Conservation (phyloP, 257 asterid species). For the Rauvolfia tetraphylla region DNA sequence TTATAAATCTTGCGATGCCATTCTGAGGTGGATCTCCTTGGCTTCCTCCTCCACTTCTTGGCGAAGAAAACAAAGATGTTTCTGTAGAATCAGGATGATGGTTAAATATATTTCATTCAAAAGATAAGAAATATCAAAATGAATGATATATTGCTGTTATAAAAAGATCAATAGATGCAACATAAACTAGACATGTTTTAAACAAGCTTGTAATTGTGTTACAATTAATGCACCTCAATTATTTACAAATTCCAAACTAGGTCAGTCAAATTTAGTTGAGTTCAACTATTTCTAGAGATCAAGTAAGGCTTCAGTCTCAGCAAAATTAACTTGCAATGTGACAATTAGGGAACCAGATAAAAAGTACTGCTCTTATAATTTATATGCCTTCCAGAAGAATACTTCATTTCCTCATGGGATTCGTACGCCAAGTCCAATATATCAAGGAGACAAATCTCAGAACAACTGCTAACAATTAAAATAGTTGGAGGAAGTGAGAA, state of each 20-base stretch:
- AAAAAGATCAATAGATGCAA: neutral
- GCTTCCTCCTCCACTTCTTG: slow-evolving; percentile 6
- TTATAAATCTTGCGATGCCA: neutral
- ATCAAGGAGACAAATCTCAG: neutral
- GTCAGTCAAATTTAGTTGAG: neutral
- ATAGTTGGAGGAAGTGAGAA: neutral
- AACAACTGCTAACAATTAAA: neutral
- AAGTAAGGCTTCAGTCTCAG: neutral
- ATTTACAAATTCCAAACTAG: neutral
- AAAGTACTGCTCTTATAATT: neutral
- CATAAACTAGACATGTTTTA: neutral
- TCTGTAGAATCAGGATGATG: slow-evolving; percentile 6
- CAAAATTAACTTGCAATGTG: neutral
- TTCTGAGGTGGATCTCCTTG: neutral
- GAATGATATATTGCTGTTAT: neutral
- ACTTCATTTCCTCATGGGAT: neutral
- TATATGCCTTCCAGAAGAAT: neutral
- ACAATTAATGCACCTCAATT: neutral
- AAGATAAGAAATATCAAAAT: neutral
- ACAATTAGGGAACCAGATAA: too few relatives aligned
- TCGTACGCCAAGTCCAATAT: neutral
- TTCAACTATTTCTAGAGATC: neutral
- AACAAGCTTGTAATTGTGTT: neutral
- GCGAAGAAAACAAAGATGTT: neutral
- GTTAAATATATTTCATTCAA: neutral